phyloP scores from a whole-genome alignment of 2,329 filamentous ascomycete genomes.

The Beauveria bassiana region DNA sequence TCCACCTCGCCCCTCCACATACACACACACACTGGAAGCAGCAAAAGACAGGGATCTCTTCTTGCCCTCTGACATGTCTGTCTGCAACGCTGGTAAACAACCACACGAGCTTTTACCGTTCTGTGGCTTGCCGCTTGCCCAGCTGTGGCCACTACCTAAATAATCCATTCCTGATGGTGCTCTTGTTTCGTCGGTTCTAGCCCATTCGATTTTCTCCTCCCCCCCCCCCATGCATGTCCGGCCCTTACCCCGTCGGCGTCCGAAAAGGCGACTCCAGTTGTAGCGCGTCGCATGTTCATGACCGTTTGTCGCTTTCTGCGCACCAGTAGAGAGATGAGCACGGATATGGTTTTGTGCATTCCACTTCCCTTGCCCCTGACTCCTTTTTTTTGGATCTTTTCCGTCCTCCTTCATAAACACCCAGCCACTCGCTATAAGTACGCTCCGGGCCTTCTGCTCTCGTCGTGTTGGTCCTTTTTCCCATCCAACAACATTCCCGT shows the following conservation, averaged over 20 bases:
- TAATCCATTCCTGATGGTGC: not conserved
- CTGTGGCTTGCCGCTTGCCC: not conserved
- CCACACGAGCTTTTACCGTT: not conserved
- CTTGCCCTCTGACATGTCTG: too few relatives aligned
- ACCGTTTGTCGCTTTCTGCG: not conserved
- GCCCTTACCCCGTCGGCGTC: not conserved
- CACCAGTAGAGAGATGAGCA: too few relatives aligned
- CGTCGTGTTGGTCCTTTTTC: not conserved
- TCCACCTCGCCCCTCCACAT: not conserved
- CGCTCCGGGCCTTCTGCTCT: not conserved
- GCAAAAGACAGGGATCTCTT: too few relatives aligned
- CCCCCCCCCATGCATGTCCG: not conserved
- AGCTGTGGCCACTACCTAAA: not conserved
- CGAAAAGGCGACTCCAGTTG: not conserved
- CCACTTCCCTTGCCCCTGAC: not conserved
- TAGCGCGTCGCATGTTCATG: too few relatives aligned
- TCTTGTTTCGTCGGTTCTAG: not conserved
- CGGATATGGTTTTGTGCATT: not conserved
- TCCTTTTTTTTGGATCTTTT: not conserved
- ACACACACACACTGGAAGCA: not conserved
- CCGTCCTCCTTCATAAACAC: not conserved
- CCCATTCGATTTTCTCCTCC: not conserved
- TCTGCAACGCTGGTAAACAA: not conserved
- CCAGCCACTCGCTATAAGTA: conserved; percentile 3
- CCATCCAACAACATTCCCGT: not conserved